Evolutionary conservation across 176 grass and related monocot genomes (phyloP), one percentile per base, ranked within the genome.

Genomic region (Oryza rufipogon): DNA sequence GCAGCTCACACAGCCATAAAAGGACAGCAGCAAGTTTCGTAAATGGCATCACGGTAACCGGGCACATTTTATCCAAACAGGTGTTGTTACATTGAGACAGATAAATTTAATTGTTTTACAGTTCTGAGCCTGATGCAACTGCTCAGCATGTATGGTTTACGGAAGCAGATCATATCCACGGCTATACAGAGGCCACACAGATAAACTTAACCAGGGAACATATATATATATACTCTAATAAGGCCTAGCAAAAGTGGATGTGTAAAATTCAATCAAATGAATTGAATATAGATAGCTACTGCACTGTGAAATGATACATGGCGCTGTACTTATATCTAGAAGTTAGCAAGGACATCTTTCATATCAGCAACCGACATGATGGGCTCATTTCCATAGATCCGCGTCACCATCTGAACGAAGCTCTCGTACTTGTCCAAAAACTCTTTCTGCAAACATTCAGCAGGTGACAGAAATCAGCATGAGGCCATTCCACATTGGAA

Each of bases 371-470:
- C 91, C 9, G 93, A 80, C 86, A 81, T 92, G 60, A 99, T 84
- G 28, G 45, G 76, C 64, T 99, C 97, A 11, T 90, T 99, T 25
- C 73, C 85, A 15, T 99, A 99, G 58, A 99, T 96, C 70, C 88
- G 89, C 16, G 90, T 64, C 3, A 94, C 93, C 88, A 96, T 90
- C 64, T 96, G 93, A 76, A 92, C 90, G 34, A 99, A 99, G 79
- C 89, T 90, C 76, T 91, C 93, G 11, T 99, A 96, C 70, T 92
- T 94, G 74, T 89, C 91, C 90, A 99, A 47, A 83, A 94, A 99
- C 45, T 94, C 91, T 86, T 94, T 96, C 97, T 99, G 93, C 79
- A 68, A 89, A 66, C n/a, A 47, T 83, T 45, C 22, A 42, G 47
- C 7, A 73, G 16, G 47, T 34, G 48, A 42, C 17, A 22, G 45